A percentile compares a stretch with the other conserved stretches of the same genome.
Evolutionary conservation across 73 alveolate species (phyloP).

Genomic region (Symbiodinium natans): DNA sequence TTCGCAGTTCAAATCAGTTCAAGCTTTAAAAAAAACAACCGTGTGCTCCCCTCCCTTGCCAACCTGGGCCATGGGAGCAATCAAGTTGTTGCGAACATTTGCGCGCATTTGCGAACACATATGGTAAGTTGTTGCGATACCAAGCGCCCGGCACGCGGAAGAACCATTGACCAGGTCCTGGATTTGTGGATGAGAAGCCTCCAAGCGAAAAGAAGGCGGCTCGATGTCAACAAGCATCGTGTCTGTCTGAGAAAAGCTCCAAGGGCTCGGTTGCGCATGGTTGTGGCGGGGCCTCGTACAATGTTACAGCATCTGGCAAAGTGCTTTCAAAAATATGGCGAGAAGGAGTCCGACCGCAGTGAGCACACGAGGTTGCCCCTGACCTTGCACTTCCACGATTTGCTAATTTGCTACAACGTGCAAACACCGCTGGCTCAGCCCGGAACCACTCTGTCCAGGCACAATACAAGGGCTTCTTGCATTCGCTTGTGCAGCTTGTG

Average conservation of each 20-base stretch:
- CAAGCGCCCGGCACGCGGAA: constrained; percentile 52
- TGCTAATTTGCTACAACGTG: not conserved
- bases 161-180: constrained; percentile 51
- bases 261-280: constrained; percentile 73
- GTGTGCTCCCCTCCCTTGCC: too few relatives aligned
- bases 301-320: not conserved
- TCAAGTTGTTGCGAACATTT: too few relatives aligned
- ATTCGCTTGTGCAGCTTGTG: constrained; percentile 90
- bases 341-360: not conserved
- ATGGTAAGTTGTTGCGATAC: too few relatives aligned
- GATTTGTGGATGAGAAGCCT: constrained; percentile 66
- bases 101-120: too few relatives aligned
- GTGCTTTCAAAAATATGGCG: not conserved
- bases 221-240: not conserved
- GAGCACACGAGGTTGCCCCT: not conserved
- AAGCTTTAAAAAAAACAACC: too few relatives aligned
- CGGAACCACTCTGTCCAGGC: constrained; percentile 78
- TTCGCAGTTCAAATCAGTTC: too few relatives aligned
- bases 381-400: not conserved
- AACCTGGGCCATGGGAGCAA: too few relatives aligned
- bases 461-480: constrained; percentile 62
- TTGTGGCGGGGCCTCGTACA: constrained; percentile 75
- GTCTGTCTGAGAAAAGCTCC: not conserved
- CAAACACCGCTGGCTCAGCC: not conserved
- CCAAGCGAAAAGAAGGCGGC: not conserved